Evolutionary conservation across 176 grass and related monocot species (phyloP).

Genomic region (Rhynchospora breviuscula): DNA sequence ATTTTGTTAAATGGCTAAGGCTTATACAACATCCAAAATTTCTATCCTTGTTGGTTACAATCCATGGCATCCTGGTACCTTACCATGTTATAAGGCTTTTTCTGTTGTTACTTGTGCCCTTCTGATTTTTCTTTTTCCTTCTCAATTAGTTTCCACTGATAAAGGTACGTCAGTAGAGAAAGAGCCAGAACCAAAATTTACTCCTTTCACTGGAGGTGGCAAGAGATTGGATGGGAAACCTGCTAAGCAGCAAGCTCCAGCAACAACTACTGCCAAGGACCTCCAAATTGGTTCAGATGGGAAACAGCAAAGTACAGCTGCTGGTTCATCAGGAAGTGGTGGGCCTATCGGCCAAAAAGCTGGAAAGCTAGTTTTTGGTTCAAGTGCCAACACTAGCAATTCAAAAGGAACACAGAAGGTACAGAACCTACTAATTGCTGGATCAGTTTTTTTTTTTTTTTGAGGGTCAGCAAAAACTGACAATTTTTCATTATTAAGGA

Average conservation of each 20-base stretch:
- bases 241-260: constrained; percentile 29
- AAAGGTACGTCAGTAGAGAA: constrained; percentile 29
- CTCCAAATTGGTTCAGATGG: constrained; percentile 32
- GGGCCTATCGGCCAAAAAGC: constrained; percentile 32
- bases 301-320: constrained; percentile 34
- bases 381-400: constrained; percentile 35
- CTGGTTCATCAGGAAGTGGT: constrained; percentile 29
- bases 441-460: background rate
- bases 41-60: background rate
- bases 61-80: background rate
- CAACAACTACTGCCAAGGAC: background rate
- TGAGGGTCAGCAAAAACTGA: too few species aligned
- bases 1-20: background rate
- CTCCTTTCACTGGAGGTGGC: constrained; percentile 56
- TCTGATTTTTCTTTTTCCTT: constrained; percentile 7
- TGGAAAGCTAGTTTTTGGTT: constrained; percentile 85
- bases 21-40: background rate
- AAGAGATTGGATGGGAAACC: constrained; percentile 65
- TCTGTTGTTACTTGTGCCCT: background rate
- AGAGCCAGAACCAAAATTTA: constrained; percentile 44
- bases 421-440: background rate
- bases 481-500: too few species aligned
- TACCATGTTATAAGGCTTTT: background rate
- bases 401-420: constrained; percentile 59
- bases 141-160: constrained; percentile 13